Percentiles rank a stretch among this genome's conserved stretches.
Evolutionary conservation across 2,329 filamentous ascomycete species (phyloP).

Genomic region (Calonectria pteridis): DNA sequence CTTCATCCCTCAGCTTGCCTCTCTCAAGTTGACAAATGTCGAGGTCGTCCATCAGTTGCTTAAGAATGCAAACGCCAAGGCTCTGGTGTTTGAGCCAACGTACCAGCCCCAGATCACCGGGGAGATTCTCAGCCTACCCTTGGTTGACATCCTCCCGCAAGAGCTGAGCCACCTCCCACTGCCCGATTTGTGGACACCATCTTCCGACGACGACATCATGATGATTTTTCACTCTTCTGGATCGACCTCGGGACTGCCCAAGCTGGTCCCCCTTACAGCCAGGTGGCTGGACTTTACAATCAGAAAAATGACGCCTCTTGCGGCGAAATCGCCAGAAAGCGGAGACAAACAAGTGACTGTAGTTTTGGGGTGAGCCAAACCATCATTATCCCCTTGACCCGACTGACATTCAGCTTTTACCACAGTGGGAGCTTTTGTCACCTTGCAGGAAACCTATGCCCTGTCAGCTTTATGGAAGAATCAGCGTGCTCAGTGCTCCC

Average conservation of each 20-base stretch:
- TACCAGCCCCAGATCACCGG: neutral
- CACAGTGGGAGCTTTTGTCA: neutral
- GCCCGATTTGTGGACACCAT: neutral
- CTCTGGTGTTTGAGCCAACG: neutral
- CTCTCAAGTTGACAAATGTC: neutral
- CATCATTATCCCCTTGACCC: neutral
- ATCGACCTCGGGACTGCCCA: neutral
- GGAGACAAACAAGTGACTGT: neutral
- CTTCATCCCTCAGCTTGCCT: neutral
- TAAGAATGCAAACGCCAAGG: neutral
- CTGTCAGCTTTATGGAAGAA: neutral
- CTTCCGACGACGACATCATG: neutral
- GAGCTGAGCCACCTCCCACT: neutral
- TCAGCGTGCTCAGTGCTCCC: neutral
- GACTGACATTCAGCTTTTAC: neutral
- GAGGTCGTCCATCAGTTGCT: neutral
- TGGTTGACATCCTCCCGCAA: neutral
- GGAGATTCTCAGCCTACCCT: neutral
- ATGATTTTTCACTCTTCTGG: conserved; percentile 2
- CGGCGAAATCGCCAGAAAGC: neutral
- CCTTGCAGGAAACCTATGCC: neutral
- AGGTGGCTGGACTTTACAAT: neutral
- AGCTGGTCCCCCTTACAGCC: neutral
- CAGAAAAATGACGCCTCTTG: neutral
- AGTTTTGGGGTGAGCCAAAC: neutral